phyloP scores from a whole-genome alignment of 192 early-diverging fungal genomes.

The Backusella parvicylindrica region DNA sequence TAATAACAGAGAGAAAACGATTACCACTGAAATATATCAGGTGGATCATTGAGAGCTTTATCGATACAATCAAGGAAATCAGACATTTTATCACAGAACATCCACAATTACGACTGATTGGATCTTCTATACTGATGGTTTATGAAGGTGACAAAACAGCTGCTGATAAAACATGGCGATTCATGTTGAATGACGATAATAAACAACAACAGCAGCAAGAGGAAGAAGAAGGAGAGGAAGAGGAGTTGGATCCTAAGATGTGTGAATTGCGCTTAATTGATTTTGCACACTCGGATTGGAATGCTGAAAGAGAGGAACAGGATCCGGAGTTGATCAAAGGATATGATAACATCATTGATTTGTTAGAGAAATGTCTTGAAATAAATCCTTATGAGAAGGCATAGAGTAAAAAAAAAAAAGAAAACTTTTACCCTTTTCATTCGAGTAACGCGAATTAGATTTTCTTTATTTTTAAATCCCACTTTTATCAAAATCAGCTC shows the following conservation, averaged over 20 bases:
- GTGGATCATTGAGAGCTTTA: conserved; percentile 57
- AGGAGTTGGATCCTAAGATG: conserved; percentile 40
- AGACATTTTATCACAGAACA: conserved; percentile 44
- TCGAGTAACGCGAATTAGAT: too few species aligned
- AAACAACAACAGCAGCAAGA: conserved; percentile 20
- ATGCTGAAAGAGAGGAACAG: conserved; percentile 48
- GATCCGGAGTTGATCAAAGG: conserved; percentile 72
- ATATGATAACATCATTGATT: conserved; percentile 51
- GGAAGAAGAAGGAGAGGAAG: conserved; percentile 24
- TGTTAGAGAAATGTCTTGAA: conserved; percentile 47
- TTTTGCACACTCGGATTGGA: conserved; percentile 83
- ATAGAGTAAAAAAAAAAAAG: neutral
- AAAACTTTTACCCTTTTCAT: neutral
- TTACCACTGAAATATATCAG: conserved; percentile 48
- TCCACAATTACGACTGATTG: conserved; percentile 61
- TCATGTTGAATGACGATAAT: conserved; percentile 24
- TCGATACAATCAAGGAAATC: conserved; percentile 58
- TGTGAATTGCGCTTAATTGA: conserved; percentile 79
- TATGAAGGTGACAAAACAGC: conserved; percentile 68
- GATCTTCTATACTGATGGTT: conserved; percentile 73
- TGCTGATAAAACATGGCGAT: conserved; percentile 45
- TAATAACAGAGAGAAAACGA: conserved; percentile 7
- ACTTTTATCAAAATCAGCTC: neutral
- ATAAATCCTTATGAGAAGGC: neutral
- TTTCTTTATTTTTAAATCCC: neutral